These are phyloP conservation scores for Phytophthora sansomeana DNA, from an alignment of 352 stramenopile species.

Conservation along the genomic window DNA sequence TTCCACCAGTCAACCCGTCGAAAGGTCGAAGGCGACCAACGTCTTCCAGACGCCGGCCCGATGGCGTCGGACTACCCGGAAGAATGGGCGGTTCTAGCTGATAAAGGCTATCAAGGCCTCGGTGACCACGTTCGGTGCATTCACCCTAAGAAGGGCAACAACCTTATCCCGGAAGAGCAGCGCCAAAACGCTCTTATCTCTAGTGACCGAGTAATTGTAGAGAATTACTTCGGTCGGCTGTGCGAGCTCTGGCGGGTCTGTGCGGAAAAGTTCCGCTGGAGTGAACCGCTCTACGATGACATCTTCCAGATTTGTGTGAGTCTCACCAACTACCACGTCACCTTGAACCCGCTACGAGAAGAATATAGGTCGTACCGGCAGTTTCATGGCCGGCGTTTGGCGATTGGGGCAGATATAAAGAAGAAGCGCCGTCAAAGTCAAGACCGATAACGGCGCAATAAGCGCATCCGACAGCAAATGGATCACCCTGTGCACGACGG, in stretches of 20 bases:
- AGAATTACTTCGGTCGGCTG: background rate
- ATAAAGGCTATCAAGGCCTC: no score
- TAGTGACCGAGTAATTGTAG: no score
- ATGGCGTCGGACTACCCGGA: background rate
- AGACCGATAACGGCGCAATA: background rate
- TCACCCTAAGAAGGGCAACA: no score
- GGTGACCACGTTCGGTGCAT: no score
- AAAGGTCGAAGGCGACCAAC: background rate
- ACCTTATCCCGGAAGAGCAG: no score
- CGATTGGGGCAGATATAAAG: background rate
- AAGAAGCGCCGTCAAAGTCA: background rate
- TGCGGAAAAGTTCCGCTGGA: background rate
- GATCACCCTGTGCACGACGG: background rate
- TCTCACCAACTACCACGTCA: no score
- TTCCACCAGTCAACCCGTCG: no score
- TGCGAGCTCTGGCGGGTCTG: background rate
- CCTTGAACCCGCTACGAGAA: background rate
- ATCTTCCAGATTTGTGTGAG: no score
- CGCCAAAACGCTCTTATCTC: no score
- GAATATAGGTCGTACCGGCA: background rate
- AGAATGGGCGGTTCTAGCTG: background rate
- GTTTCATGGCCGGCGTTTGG: background rate
- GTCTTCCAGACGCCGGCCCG: background rate
- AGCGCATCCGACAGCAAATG: background rate
- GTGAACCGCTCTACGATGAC: background rate